Base-by-base conservation (phyloP, 768 basidiomycete species). In the Pleurotus giganteus region DNA sequence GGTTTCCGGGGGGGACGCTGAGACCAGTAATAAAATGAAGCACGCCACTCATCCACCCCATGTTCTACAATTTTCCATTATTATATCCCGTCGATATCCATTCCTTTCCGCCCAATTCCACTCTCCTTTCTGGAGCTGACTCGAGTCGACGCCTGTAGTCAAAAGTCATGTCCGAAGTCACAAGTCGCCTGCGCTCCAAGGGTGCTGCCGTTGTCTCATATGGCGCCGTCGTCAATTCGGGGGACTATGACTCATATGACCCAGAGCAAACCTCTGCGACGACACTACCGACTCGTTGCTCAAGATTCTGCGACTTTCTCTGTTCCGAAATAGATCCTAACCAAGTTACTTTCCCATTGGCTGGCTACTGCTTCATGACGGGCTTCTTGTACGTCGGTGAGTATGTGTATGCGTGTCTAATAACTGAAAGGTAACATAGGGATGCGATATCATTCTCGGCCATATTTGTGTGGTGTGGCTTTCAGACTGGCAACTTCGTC, bases 391-490 rank as follows among this genome's bases (percentile, higher is more conserved):
- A 55, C 59, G 86, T 32, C 8, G 15, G 2, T 23, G 47, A 27
- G 15, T 28, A 57, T 23, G 17, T 24, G 13, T 32, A 12, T 34
- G 43, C 5, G 37, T 8, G 4, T 57, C 57, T 13, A 12, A 34
- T 9, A 1, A 41, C n/a, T 15, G 39, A 41, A 41, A 7, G 36
- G 17, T 34, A 29, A 39, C 39, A 29, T 57, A 91, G 88, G 12
- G 86, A 89, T 62, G 81, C 81, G 1, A 74, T 91, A 21, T 84
- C 82, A 2, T 92, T 92, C 72, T 83, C 88, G 39, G 86, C 91
- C 1, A 73, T 90, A 43, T 92, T 84, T 66, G 82, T 92, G 9
- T 93, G 91, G 89, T 88, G 86, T 67, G 89, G 86, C 12, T 92
- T 91, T 69, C 90, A 92, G 69, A 91, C 89, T 0, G 89, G 88